phyloP scores from a whole-genome alignment of 495 filamentous ascomycete species.

The Tuber borchii region DNA sequence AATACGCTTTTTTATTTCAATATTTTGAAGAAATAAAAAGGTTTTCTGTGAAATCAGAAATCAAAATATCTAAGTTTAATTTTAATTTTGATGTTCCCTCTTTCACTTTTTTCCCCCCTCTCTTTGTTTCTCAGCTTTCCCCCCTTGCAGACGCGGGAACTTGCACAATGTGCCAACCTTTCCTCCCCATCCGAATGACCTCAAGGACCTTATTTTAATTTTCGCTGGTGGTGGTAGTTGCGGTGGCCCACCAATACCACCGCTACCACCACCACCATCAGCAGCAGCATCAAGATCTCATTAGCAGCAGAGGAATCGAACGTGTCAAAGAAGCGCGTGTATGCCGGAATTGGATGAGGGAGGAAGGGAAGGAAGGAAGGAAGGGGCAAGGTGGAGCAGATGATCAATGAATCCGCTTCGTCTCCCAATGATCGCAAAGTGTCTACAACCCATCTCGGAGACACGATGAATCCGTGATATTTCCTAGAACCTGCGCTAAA shows the following conservation, averaged over 20 bases:
- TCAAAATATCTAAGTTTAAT: background rate
- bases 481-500: slow-evolving; percentile 29
- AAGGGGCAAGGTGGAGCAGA: slow-evolving; percentile 19
- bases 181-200: slow-evolving; percentile 17
- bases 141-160: slow-evolving; percentile 39
- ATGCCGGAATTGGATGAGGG: slow-evolving; percentile 15
- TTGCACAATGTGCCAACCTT: slow-evolving; percentile 35
- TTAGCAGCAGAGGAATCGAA: slow-evolving; percentile 32
- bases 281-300: slow-evolving; percentile 23
- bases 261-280: background rate
- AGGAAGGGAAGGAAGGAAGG: background rate
- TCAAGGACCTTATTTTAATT: slow-evolving; percentile 3
- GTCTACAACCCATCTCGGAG: background rate
- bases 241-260: background rate
- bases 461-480: background rate
- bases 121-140: slow-evolving; percentile 15
- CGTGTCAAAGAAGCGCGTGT: slow-evolving; percentile 32
- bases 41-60: background rate
- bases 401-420: slow-evolving; percentile 31
- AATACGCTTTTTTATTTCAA: background rate
- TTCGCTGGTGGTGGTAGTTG: background rate
- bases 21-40: background rate
- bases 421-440: slow-evolving; percentile 24
- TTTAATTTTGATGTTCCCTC: background rate
- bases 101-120: background rate